Evolutionary conservation across 352 stramenopile genomes (phyloP), one percentile per base, ranked within the genome.

Genomic region (Phytophthora agathidicida): DNA sequence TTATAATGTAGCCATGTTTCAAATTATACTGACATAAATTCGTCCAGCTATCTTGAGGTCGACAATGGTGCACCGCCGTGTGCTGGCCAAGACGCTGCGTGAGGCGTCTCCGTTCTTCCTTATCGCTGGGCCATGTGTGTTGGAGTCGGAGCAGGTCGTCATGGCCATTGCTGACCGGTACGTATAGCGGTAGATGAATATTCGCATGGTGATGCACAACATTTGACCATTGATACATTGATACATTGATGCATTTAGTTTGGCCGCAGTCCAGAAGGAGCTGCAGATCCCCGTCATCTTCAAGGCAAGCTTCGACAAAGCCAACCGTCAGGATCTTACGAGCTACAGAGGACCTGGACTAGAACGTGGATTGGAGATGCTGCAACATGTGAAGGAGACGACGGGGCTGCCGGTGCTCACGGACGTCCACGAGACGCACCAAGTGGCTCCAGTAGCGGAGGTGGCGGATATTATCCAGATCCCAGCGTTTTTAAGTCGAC

Each of bases 231-330:
- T 27, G 7, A 33, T 23, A 1, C 19, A 23, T 35, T 50, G 38
- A 37, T 31, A 32, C 16, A 20, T 53, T 41, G 35, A 39, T 11
- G 4, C 33, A 11, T 17, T 44, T 35, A 94, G 83, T 1, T 73
- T 95, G 24, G 70, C 65, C 10, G 35, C 52, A 10, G 60, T 95
- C 24, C 75, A 86, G 42, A 60, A 73, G 31, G 47, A 80, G 14
- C 60, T 93, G 26, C 37, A 82, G 30, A 91, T 95, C 49, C 84
- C 84, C 7, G 78, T 94, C 23, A 67, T 96, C 50, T 96, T 96
- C 71, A 96, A 96, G 52, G 86, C 84, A 0, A 96, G 86, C 51
- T 96, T 94, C 48, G 88, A 96, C 73, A 96, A 96, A 45, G 87
- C 88, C 23, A 96, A 96, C 49, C 83, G 88, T 9, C 86, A 95